Evolutionary conservation across 2,329 filamentous ascomycete species (phyloP).

Genomic region (Fusarium devonianum): DNA sequence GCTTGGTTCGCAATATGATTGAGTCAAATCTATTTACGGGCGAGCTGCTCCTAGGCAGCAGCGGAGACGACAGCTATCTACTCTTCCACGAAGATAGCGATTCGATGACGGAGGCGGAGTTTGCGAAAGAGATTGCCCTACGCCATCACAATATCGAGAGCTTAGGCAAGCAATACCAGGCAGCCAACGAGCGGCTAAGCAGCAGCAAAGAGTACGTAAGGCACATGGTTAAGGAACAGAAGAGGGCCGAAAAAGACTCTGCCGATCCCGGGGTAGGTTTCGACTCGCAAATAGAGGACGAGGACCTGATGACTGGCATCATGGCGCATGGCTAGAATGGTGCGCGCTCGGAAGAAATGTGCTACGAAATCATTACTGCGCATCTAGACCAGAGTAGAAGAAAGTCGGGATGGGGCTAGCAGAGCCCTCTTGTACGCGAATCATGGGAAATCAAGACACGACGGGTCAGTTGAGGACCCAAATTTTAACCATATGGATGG

Average conservation of each 20-base stretch:
- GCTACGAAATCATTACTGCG: background rate
- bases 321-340: slow-evolving; percentile 27
- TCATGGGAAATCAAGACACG: slow-evolving; percentile 21
- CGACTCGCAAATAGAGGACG: slow-evolving; percentile 62
- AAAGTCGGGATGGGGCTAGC: background rate
- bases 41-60: slow-evolving; percentile 55
- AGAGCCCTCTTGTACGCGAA: slow-evolving; percentile 5
- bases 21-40: slow-evolving; percentile 60
- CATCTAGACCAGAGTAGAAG: background rate
- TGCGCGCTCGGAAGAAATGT: background rate
- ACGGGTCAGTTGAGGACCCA: slow-evolving; percentile 4
- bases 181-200: slow-evolving; percentile 62
- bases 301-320: slow-evolving; percentile 65
- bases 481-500: slow-evolving; percentile 2
- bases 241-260: slow-evolving; percentile 54
- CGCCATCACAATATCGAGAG: slow-evolving; percentile 53
- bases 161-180: slow-evolving; percentile 57
- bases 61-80: slow-evolving; percentile 55
- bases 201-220: slow-evolving; percentile 65
- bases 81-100: slow-evolving; percentile 56
- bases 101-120: slow-evolving; percentile 58
- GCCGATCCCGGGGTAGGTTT: slow-evolving; percentile 50
- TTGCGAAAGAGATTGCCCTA: slow-evolving; percentile 55
- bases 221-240: slow-evolving; percentile 55
- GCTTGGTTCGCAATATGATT: slow-evolving; percentile 64